These are phyloP conservation scores for Heimioporus sp. DNA, from an alignment of 768 basidiomycete species.

Conservation along the genomic window DNA sequence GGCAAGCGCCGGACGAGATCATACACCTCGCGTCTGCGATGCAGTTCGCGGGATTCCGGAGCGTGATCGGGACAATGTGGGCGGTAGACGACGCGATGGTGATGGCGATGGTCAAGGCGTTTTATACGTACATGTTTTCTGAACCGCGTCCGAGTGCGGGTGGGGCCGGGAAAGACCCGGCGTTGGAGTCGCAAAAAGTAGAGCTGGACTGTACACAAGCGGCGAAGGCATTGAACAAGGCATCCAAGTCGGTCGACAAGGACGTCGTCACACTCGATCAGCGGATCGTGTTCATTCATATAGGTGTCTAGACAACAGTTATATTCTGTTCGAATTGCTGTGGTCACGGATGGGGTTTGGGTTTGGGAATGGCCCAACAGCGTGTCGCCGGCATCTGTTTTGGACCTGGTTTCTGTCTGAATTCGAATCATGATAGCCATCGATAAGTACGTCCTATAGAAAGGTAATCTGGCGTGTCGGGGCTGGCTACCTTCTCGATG, in stretches of 20 bases:
- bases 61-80: conserved; percentile 37
- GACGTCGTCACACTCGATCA: conserved; percentile 21
- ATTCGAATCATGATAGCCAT: no score
- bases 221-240: conserved; percentile 18
- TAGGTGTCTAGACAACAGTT: no score
- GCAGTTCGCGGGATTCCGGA: conserved; percentile 34
- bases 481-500: no score
- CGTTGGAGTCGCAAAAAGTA: no score
- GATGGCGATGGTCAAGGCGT: conserved; percentile 16
- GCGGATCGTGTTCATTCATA: conserved; percentile 2
- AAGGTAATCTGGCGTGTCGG: no score
- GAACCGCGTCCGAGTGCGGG: no score
- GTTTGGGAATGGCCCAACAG: no score
- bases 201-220: conserved; percentile 15
- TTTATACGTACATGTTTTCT: conserved; percentile 20
- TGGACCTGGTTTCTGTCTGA: no score
- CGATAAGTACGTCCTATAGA: no score
- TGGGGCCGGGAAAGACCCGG: neutral
- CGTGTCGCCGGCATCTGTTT: no score
- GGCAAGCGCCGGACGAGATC: conserved; percentile 28
- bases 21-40: conserved; percentile 36
- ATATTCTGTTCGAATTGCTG: no score
- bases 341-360: no score
- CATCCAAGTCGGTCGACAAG: conserved; percentile 21
- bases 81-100: conserved; percentile 27